phyloP scores from a whole-genome alignment of 495 filamentous ascomycete species.

The Tuber aestivum region DNA sequence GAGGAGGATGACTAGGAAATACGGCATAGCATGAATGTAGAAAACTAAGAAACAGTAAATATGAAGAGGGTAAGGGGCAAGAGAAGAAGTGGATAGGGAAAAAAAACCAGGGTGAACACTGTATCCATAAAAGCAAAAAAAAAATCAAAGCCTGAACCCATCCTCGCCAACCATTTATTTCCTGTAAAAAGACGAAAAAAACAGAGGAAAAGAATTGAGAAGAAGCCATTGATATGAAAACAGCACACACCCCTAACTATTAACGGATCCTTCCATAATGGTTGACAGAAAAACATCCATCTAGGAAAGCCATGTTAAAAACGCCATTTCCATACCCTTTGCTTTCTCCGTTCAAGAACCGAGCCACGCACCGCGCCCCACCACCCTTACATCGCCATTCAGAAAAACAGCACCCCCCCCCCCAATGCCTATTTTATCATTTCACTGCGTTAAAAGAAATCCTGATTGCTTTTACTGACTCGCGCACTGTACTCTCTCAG shows the following conservation, averaged over 20 bases:
- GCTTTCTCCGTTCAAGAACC: neutral
- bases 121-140: neutral
- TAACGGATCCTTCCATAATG: conserved; percentile 2
- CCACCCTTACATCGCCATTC: neutral
- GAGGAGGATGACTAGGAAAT: neutral
- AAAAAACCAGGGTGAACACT: conserved; percentile 1
- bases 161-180: conserved; percentile 5
- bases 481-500: conserved; percentile 93
- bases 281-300: neutral
- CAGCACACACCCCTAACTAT: conserved; percentile 3
- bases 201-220: conserved; percentile 1
- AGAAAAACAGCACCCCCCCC: neutral
- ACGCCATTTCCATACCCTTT: conserved; percentile 1
- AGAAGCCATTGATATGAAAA: conserved; percentile 3
- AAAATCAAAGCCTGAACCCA: conserved; percentile 3
- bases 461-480: conserved; percentile 65
- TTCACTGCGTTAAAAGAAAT: neutral
- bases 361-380: neutral
- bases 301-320: conserved; percentile 1
- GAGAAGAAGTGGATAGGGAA: neutral
- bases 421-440: conserved; percentile 1
- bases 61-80: neutral
- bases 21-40: neutral
- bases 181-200: conserved; percentile 4
- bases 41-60: neutral